Percentiles rank a stretch among this genome's conserved stretches.
These are phyloP conservation scores for Fraxinus baroniana DNA, from an alignment of 305 asterid species.

Conservation along the genomic window DNA sequence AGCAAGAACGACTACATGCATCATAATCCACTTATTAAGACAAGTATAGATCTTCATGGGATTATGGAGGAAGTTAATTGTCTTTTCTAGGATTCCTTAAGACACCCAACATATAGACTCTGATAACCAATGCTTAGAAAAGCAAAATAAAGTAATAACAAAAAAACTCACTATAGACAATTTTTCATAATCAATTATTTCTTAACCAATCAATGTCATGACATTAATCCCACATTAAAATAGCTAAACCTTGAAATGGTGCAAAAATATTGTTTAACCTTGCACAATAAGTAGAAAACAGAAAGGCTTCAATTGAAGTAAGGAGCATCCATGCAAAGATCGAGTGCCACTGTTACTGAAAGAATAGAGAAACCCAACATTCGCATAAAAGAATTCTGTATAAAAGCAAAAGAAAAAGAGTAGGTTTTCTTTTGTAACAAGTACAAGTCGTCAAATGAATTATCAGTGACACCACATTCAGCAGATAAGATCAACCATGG, in stretches of 20 bases:
- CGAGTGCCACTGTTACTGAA: neutral
- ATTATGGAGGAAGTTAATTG: neutral
- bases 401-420: neutral
- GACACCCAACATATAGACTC: neutral
- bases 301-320: neutral
- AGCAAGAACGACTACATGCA: neutral
- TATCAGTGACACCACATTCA: neutral
- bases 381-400: neutral
- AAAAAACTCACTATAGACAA: neutral
- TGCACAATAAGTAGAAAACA: neutral
- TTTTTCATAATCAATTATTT: neutral
- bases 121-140: neutral
- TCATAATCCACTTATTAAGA: neutral
- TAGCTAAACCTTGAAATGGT: neutral
- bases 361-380: neutral
- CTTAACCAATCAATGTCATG: neutral
- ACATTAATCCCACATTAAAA: neutral
- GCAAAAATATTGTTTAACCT: neutral
- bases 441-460: neutral
- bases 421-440: neutral
- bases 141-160: neutral
- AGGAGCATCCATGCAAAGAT: neutral
- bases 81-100: neutral
- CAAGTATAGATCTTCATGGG: neutral
- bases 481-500: neutral